These are phyloP conservation scores for Torrubiella hemipterigena DNA, from an alignment of 2,329 filamentous ascomycete genomes.

Conservation along the genomic window DNA sequence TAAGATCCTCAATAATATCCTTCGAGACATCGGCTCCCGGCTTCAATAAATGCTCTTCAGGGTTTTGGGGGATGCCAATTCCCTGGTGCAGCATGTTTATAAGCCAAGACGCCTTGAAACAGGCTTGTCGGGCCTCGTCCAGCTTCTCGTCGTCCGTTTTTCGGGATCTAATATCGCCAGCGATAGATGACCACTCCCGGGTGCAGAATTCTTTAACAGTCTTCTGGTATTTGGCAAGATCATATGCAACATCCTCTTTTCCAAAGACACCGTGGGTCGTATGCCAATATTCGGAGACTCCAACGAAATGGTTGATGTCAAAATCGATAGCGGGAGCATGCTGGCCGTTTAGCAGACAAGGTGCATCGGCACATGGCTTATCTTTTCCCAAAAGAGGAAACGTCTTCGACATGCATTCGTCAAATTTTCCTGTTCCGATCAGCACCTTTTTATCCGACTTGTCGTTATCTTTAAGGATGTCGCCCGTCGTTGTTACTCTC, in stretches of 20 bases:
- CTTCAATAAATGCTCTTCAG: constrained; percentile 50
- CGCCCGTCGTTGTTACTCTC: constrained; percentile 60
- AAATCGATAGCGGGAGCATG: constrained; percentile 96
- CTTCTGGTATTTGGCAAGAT: constrained; percentile 79
- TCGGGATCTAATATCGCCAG: constrained; percentile 52
- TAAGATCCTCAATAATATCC: constrained; percentile 52
- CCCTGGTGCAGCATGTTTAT: constrained; percentile 95
- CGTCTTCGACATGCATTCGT: constrained; percentile 70
- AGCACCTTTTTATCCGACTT: constrained; percentile 37
- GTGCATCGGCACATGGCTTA: constrained; percentile 66
- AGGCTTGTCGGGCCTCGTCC: constrained; percentile 72
- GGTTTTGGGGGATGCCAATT: constrained; percentile 81
- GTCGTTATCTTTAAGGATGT: constrained; percentile 27
- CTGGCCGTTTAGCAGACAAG: constrained; percentile 81
- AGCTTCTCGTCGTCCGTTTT: constrained; percentile 69
- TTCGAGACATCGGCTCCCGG: constrained; percentile 60
- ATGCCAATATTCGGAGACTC: constrained; percentile 98
- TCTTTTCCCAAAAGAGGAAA: constrained; percentile 86
- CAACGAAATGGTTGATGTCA: constrained; percentile 92
- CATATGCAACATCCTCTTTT: constrained; percentile 70
- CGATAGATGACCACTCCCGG: constrained; percentile 69
- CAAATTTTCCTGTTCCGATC: constrained; percentile 75
- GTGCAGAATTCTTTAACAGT: constrained; percentile 78
- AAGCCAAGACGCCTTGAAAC: constrained; percentile 96
- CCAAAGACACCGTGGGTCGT: constrained; percentile 91